Percentiles rank a stretch among this genome's conserved stretches.
Conservation (phyloP, 257 asterid species). For the Anisodus acutangulus region DNA sequence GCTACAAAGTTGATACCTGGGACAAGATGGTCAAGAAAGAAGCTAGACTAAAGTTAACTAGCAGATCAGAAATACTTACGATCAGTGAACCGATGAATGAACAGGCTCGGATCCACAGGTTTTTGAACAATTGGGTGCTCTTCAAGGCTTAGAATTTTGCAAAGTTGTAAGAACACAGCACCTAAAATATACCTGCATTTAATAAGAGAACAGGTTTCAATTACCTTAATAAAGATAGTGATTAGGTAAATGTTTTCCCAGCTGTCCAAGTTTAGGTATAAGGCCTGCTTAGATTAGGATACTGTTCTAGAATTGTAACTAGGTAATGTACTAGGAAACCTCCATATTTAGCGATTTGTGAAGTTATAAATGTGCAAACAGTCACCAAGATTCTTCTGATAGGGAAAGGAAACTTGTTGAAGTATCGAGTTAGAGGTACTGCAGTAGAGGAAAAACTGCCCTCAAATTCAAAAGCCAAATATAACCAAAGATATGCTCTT, state of each 20-base stretch:
- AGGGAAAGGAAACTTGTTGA: not conserved
- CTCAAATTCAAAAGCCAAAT: conserved; percentile 17
- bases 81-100: conserved; percentile 73
- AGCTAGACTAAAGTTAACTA: not conserved
- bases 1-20: not conserved
- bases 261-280: not conserved
- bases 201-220: no score
- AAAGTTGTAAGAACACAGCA: no score
- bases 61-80: conserved; percentile 51
- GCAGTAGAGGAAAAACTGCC: not conserved
- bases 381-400: not conserved
- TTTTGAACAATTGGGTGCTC: conserved; percentile 40
- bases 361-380: not conserved
- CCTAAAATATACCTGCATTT: no score
- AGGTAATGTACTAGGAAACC: not conserved
- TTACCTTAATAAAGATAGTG: no score
- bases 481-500: not conserved
- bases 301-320: not conserved
- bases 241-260: no score
- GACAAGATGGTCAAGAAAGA: conserved; percentile 23
- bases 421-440: not conserved
- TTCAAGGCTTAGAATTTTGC: no score
- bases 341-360: not conserved
- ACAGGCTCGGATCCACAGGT: conserved; percentile 90
- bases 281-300: not conserved